A percentile compares a stretch with the other conserved stretches of the same genome.
Conservation (phyloP, 2,329 filamentous ascomycete species). For the Penicillium sclerotiorum region DNA sequence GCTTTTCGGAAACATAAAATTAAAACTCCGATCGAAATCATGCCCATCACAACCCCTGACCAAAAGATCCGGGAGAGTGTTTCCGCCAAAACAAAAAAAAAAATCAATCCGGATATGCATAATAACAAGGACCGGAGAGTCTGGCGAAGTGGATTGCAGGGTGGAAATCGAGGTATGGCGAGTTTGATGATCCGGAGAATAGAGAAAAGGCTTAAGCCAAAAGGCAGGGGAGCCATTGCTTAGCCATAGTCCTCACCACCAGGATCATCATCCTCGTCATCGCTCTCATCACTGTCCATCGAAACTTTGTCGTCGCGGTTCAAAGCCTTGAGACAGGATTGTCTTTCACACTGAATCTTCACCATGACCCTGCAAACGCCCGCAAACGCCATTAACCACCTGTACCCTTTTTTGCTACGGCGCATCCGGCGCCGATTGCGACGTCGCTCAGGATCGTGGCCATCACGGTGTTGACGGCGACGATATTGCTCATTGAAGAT, state of each 20-base stretch:
- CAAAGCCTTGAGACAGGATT: conserved; percentile 33
- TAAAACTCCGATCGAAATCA: conserved; percentile 17
- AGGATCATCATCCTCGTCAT: conserved; percentile 62
- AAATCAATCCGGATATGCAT: conserved; percentile 6
- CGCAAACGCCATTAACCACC: conserved; percentile 41
- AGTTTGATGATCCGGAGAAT: conserved; percentile 15
- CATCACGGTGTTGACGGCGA: conserved; percentile 39
- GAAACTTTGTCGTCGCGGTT: conserved; percentile 57
- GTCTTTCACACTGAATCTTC: conserved; percentile 31
- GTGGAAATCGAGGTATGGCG: conserved; percentile 10
- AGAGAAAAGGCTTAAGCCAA: conserved; percentile 14
- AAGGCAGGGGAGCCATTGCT: conserved; percentile 50
- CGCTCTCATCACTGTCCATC: conserved; percentile 60
- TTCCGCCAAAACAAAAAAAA: conserved; percentile 1
- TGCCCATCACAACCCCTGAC: conserved; percentile 15
- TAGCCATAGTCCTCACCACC: conserved; percentile 56
- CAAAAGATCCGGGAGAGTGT: conserved; percentile 1
- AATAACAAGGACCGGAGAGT: conserved; percentile 25
- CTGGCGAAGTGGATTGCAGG: conserved; percentile 47
- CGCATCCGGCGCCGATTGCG: conserved; percentile 26
- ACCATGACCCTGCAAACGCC: conserved; percentile 48
- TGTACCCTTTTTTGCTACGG: conserved; percentile 35
- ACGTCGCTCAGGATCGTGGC: conserved; percentile 40
- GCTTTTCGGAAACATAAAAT: conserved; percentile 21
- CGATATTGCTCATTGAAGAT: conserved; percentile 47